These are phyloP conservation scores for Daldinia decipiens DNA, from an alignment of 495 filamentous ascomycete species.

Conservation along the genomic window DNA sequence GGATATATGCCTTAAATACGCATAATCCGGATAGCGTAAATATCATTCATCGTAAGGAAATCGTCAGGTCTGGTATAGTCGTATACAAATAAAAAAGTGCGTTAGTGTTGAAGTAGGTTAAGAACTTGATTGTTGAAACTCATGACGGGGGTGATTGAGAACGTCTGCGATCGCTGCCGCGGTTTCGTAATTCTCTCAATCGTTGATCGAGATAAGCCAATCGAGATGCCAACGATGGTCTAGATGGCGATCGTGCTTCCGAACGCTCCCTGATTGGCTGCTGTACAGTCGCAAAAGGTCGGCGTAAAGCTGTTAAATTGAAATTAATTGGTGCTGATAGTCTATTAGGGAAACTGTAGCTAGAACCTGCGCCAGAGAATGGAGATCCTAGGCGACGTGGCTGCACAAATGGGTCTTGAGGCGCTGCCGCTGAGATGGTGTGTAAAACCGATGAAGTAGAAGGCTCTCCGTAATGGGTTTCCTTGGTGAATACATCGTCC, in stretches of 20 bases:
- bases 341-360: slow-evolving; percentile 62
- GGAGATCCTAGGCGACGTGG: slow-evolving; percentile 63
- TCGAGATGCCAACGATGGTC: slow-evolving; percentile 55
- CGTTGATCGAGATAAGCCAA: slow-evolving; percentile 63
- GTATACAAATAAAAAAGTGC: slow-evolving; percentile 30
- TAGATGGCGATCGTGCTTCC: slow-evolving; percentile 46
- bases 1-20: slow-evolving; percentile 23
- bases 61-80: slow-evolving; percentile 43
- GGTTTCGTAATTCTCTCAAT: slow-evolving; percentile 60
- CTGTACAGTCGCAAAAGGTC: slow-evolving; percentile 59
- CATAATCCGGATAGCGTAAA: slow-evolving; percentile 37
- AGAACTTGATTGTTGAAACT: slow-evolving; percentile 10
- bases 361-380: slow-evolving; percentile 55
- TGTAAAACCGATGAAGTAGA: slow-evolving; percentile 3
- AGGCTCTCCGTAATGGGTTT: slow-evolving; percentile 21
- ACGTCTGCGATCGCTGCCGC: slow-evolving; percentile 46
- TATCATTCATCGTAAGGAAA: slow-evolving; percentile 49
- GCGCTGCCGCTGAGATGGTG: slow-evolving; percentile 15
- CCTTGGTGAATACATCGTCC: slow-evolving; percentile 49
- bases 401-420: slow-evolving; percentile 40
- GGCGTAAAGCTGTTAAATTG: slow-evolving; percentile 54
- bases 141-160: slow-evolving; percentile 56
- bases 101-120: slow-evolving; percentile 12
- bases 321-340: slow-evolving; percentile 54
- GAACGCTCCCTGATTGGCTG: slow-evolving; percentile 45